Base-by-base conservation (phyloP, 805 yeast species). In the Hanseniaspora taiwanica region DNA sequence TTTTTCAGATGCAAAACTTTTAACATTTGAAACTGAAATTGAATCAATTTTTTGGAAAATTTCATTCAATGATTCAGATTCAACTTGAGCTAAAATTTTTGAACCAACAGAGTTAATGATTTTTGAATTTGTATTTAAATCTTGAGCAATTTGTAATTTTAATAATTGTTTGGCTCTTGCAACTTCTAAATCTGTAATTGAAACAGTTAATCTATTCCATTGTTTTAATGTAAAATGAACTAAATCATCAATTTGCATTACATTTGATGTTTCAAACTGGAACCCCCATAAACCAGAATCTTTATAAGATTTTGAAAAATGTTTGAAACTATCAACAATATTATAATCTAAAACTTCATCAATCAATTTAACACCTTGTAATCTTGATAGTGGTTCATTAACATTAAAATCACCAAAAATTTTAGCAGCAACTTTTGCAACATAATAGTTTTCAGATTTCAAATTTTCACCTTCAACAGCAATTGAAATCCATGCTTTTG, bases 221-320 rank as follows among this genome's bases (percentile, higher is more conserved):
- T 81, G 82, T 64, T 80, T 82, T 64, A 81, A 68, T 44, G 84
- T 69, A 66, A 82, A 82, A 64, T 82, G 94, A 46, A 77, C 69
- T 48, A 80, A 71, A 58, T 82, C 94, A 62, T 82, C 93, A 50
- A 82, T 65, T 52, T 66, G 64, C 32, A 48, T 60, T 48, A 78
- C 59, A 63, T 79, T 74, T 44, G 78, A 64, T 48, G 78, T 69
- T 56, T 72, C 76, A 46, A 83, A 69, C 60, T 72, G 66, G 66
- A 78, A 77, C 59, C 94, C 94, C 84, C 87, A 82, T 60, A 82
- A 71, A 58, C 91, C 91, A 43, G 80, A 67, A 62, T 81, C 84
- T 48, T 81, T 71, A 71, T 76, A 81, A 36, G 83, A 76, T 39
- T 63, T 62, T 47, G 83, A 73, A 71, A 79, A 82, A 64, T 81